Base-by-base conservation (phyloP, 306 rosid genomes). In the Sesbania bispinosa region DNA sequence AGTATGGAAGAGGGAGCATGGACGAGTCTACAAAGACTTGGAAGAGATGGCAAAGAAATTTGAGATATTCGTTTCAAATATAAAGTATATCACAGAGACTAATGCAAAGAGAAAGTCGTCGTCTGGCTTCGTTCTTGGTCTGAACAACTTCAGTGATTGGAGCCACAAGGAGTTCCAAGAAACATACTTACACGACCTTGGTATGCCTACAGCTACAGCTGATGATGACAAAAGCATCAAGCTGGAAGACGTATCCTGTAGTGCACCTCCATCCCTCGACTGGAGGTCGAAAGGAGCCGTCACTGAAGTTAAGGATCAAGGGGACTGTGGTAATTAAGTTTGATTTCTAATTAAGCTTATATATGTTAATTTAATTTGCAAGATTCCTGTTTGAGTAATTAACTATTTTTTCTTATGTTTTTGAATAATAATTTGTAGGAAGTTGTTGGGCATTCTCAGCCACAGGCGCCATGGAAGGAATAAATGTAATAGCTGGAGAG, bases 211-310 rank as follows among this genome's bases (percentile, higher is more conserved):
- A 1, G 0, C n/a, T n/a, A n/a, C n/a, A n/a, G n/a, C n/a, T n/a
- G n/a, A n/a, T n/a, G n/a, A n/a, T n/a, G n/a, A 52, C 43, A 20
- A 0, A 5, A 10, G 8, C 27, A 20, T 0, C 29, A 67, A 71
- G 51, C n/a, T 13, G 48, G 39, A 32, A 27, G n/a, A 63, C 51
- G 19, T 23, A 11, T 36, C 76, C 2, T 78, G 79, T 67, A 51
- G 15, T 8, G 84, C 75, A 0, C 85, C 96, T 80, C 27, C 83
- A 0, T 29, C 62, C 74, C 23, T 81, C 26, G 88, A 86, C 79
- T 89, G 96, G 96, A 84, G 89, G 79, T 33, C 54, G 6, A 67
- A 27, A 15, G 89, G 89, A 20, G 72, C 1, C 52, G 92, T 86
- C 6, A 78, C 89, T 43, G 19, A 2, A 14, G 65, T 89, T 52